Evolutionary conservation across 2,329 filamentous ascomycete species (phyloP), one percentile per base, ranked within the genome.

Genomic region (Lasiodiplodia gonubiensis): DNA sequence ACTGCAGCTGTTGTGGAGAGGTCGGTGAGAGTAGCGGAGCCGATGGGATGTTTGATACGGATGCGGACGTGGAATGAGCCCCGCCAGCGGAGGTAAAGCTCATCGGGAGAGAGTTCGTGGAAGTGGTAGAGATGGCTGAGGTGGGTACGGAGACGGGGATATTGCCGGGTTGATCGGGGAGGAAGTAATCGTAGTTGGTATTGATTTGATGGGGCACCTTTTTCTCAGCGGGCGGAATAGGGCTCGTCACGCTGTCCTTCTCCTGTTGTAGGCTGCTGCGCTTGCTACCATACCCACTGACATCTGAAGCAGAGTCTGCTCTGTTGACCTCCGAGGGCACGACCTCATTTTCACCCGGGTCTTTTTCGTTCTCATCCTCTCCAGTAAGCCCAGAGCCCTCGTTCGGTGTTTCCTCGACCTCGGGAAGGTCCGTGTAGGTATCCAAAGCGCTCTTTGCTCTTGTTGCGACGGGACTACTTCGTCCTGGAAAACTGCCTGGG

Each of bases 81-180:
- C 39, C 39, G 7, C 42, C 42, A 37, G 42, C 42, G 8, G 64
- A 66, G 27, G 27, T 35, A 37, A 42, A 35, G 48, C 55, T 54
- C 35, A 55, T 53, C 5, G 48, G 48, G 8, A 63, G 49, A 10
- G 65, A 67, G 12, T 35, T 61, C n/a, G 33, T 61, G 10, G 55
- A 61, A 25, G 73, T 74, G 8, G 74, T 76, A 3, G 74, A 77
- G 48, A 78, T 71, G 1, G 77, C 77, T 8, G 74, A 76, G 7
- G 72, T 71, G 49, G 78, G 70, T n/a, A 74, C 46, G 75, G 70
- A 37, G 73, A 76, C n/a, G 72, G 73, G 63, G 74, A 67, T 67
- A 18, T 60, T 61, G 2, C 65, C 65, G 8, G 65, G 65, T 1
- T 67, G 55, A 67, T 42, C 69, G 73, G 48, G 11, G 73, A 77